phyloP scores from a whole-genome alignment of 192 early-diverging fungal genomes.

The Linnemannia schmuckeri region DNA sequence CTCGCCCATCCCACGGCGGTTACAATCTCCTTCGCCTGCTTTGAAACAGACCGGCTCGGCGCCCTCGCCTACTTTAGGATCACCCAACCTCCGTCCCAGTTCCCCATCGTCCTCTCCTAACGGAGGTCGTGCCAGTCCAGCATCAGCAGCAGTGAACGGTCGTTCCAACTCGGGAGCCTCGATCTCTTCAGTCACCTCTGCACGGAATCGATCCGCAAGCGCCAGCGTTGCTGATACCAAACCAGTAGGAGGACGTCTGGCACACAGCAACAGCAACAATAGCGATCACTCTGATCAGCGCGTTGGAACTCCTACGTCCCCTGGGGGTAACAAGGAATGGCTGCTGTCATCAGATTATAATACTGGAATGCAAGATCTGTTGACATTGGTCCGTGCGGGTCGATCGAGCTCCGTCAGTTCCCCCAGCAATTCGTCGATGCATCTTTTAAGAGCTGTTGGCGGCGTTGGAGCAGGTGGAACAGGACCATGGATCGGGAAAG shows the following conservation, averaged over 20 bases:
- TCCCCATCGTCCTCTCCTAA: constrained; percentile 6
- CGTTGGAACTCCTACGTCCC: neutral
- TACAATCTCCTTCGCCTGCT: constrained; percentile 43
- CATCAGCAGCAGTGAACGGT: neutral
- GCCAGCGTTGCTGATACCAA: constrained; percentile 3
- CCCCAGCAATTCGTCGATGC: constrained; percentile 11
- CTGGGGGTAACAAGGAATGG: constrained; percentile 32
- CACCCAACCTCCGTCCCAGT: constrained; percentile 3
- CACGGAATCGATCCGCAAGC: constrained; percentile 31
- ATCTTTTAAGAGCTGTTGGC: constrained; percentile 7
- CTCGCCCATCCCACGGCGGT: constrained; percentile 41
- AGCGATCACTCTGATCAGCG: constrained; percentile 7
- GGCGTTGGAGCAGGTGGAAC: neutral
- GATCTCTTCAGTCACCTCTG: neutral
- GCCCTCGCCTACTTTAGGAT: neutral
- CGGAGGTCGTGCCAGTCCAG: neutral
- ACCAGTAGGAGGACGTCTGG: neutral
- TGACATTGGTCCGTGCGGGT: constrained; percentile 48
- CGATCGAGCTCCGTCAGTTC: constrained; percentile 47
- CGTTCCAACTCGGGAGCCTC: constrained; percentile 26
- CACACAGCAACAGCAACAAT: neutral
- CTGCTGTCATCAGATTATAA: constrained; percentile 51
- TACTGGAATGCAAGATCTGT: constrained; percentile 47
- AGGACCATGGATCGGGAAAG: constrained; percentile 43
- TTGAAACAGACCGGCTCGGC: neutral